Evolutionary conservation across 805 yeast genomes (phyloP), one percentile per base, ranked within the genome.

Genomic region (Myxozyma udenii): DNA sequence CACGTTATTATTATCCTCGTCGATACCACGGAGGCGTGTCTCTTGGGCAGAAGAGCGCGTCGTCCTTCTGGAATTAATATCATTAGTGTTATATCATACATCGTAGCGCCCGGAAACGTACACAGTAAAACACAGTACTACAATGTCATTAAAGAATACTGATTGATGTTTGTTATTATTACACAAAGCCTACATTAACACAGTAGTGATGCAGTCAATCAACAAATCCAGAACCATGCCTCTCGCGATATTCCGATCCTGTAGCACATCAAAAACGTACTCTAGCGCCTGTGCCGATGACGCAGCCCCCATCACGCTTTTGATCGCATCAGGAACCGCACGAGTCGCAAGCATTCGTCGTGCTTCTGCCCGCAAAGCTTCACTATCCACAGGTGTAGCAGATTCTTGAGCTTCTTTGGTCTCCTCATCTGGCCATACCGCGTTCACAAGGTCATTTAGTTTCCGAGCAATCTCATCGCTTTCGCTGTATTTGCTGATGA

Each of bases 271-370:
- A 55, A 61, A 61, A 38, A 61, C 62, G 19, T 42, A 52, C 40
- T 54, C 63, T 16, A 61, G 44, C 11, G 63, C 63, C 37, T 57
- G 62, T 32, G 61, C 51, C 12, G 61, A 53, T 21, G 63, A 55
- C 11, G 51, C 52, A 3, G 58, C 51, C 4, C 64, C 64, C 55
- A 61, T 50, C 5, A 61, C 61, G 18, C 61, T 47, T 23, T 53
- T 50, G 12, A 61, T 48, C 40, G 54, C 50, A 36, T 61, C 63
- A 16, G 63, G 63, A 2, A 61, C 43, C 14, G 56, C 61, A 4
- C 58, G 37, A 16, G 62, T 38, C 12, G 55, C 45, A 44, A 61
- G 60, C 53, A 60, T 48, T 25, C 49, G 40, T 26, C 55, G 35
- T 5, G 63, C 63, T 26, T 51, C 54, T 9, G 32, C 37, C n/a